A percentile compares a stretch with the other conserved stretches of the same genome.
Evolutionary conservation across 345 rosid species (phyloP).

Genomic region (Lenwebbia sp.): DNA sequence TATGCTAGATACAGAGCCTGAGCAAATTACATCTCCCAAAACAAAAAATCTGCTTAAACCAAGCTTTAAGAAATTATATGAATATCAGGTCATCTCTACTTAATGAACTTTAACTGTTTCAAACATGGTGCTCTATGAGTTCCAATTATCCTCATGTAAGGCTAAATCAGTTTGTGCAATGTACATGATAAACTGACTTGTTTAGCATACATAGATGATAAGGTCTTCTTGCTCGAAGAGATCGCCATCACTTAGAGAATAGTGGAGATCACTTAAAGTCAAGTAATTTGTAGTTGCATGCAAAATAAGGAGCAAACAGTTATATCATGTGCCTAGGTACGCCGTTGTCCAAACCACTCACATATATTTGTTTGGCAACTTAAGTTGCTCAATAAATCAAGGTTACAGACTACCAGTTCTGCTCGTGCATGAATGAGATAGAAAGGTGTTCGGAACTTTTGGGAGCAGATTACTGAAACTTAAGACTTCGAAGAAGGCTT

Average conservation of each 20-base stretch:
- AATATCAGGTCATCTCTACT: not conserved
- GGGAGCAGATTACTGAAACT: not conserved
- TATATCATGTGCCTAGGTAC: not conserved
- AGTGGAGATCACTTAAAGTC: not conserved
- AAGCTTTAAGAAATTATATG: not conserved
- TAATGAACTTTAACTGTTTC: not conserved
- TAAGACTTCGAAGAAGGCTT: not conserved
- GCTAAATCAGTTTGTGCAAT: not conserved
- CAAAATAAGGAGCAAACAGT: not conserved
- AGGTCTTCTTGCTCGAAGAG: not conserved
- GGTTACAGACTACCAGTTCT: not conserved
- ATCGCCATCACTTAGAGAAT: not conserved
- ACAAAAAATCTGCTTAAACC: not conserved
- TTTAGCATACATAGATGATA: not conserved
- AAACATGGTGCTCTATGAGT: not conserved
- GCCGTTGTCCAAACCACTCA: not conserved
- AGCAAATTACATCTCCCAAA: not conserved
- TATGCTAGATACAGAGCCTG: not conserved
- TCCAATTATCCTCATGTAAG: not conserved
- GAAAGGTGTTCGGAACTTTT: not conserved
- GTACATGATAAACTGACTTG: not conserved
- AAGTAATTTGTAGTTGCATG: not conserved
- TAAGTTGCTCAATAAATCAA: not conserved
- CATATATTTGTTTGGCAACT: not conserved
- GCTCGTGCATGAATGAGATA: not conserved